Evolutionary conservation across 306 rosid genomes (phyloP).

Genomic region (Casuarina equisetifolia): DNA sequence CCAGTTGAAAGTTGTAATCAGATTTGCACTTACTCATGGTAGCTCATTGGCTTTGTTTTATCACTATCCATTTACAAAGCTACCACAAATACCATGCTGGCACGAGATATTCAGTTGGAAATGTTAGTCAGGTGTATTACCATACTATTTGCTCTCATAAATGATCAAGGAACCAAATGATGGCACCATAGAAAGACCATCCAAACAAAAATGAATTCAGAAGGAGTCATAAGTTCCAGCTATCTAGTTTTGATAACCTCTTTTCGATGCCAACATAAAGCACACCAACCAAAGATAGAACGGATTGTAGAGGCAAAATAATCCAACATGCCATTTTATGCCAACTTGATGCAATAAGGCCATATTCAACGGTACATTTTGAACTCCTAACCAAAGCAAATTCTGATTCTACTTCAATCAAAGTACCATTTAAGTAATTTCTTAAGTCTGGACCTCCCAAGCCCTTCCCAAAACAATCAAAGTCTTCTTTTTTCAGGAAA

Average conservation of each 20-base stretch:
- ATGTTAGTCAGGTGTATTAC: neutral
- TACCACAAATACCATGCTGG: neutral
- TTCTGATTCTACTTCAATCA: neutral
- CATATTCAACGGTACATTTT: neutral
- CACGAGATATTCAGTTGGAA: neutral
- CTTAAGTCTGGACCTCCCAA: neutral
- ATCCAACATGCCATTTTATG: neutral
- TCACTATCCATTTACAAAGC: neutral
- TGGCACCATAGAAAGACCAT: neutral
- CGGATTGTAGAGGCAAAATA: neutral
- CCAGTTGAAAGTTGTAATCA: neutral
- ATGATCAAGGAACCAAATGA: neutral
- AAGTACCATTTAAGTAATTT: neutral
- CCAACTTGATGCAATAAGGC: neutral
- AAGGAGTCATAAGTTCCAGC: neutral
- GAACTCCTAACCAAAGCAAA: neutral
- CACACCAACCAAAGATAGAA: neutral
- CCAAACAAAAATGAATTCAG: neutral
- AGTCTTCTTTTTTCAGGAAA: neutral
- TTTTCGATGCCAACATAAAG: neutral
- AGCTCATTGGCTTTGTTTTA: neutral
- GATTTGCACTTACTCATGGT: neutral
- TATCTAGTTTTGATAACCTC: neutral
- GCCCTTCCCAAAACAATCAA: neutral
- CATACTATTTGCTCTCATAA: neutral